Base-by-base conservation (phyloP, 2,329 filamentous ascomycete species). In the Rhynchosporium secalis region DNA sequence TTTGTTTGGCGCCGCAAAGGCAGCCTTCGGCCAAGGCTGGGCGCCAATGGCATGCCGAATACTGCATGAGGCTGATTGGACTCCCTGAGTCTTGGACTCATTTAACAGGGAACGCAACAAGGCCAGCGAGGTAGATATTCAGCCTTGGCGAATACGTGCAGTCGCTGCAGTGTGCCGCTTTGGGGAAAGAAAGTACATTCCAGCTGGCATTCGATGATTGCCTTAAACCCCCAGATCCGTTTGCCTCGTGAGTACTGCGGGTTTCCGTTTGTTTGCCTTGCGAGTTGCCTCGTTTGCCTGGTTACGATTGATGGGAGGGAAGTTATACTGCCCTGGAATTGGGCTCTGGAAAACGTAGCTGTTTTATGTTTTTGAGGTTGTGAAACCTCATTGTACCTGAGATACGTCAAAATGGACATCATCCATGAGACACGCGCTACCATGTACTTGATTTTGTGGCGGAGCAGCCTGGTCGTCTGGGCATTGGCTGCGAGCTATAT, bases 381-480 rank as follows among this genome's bases (percentile, higher is more conserved):
- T 56, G 26, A 56, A 13, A 56, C 52, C 26, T 56, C 38, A 43
- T 45, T 29, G 52, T 31, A 43, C 52, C 5, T 36, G 26, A 43
- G 49, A 56, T 43, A 33, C 26, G 28, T 45, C 52, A 29, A 28
- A 10, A 56, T 43, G 33, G 40, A 9, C n/a, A 3, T 56, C 40
- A 9, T 4, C 40, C 38, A 56, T 56, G 52, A 56, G 40, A 56
- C 40, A 56, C 41, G 26, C 40, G 38, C 52, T 56, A 33, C 38
- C 36, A 36, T 41, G 33, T 36, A 36, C 52, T 45, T 45, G 52
- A 20, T n/a, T 33, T 45, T 45, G 52, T 12, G 52, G 52, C 52
- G 52, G 52, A 45, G 52, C 40, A 56, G 41, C 26, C 52, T 56
- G 38, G 52, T 13, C 40, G 41, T 26, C 52, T 45, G 52, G 52